Evolutionary conservation across 2,329 filamentous ascomycete genomes (phyloP), one percentile per base, ranked within the genome.

Genomic region (Alternaria brassicicola): DNA sequence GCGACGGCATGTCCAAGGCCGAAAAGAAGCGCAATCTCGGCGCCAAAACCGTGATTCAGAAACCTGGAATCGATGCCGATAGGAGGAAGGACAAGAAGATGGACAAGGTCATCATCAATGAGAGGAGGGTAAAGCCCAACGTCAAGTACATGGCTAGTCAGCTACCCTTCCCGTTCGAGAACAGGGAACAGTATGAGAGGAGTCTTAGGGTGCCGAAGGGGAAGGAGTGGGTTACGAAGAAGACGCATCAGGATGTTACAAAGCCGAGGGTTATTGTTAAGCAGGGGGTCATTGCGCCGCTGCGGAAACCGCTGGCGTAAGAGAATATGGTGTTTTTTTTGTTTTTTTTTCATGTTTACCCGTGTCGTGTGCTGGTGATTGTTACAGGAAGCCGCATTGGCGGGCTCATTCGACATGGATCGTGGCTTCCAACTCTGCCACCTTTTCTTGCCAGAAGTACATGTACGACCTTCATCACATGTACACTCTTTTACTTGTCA

Each of bases 181-280:
- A 86, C 26, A 85, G 85, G 67, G 85, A 90, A 72, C 93, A 97
- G 82, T 98, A 98, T 79, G 95, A 99, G 82, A 84, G 94, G 49
- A 91, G 90, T 64, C 81, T 98, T 57, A 85, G 94, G 41, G 80
- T 97, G 66, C 95, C 95, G 1, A 87, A 98, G 60, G 95, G 95
- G 1, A 92, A 90, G 15, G 94, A 99, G 78, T 99, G 94, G 93
- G 88, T 89, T 67, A 98, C 94, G n/a, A 97, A 97, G 85, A 88
- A 92, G 81, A 92, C 90, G 13, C 95, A 95, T 84, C 93, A 98
- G 82, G 87, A 90, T 68, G 86, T 86, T 61, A 96, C 91, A 59
- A 96, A 94, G 85, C 95, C 95, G 57, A 87, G 92, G 69, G 86
- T 98, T 65, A 83, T 98, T 77, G 82, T 97, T 76, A 97, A 96